Percentiles rank a stretch among this genome's conserved stretches.
Evolutionary conservation across 2,329 filamentous ascomycete genomes (phyloP).

Genomic region (Alternaria viburni): DNA sequence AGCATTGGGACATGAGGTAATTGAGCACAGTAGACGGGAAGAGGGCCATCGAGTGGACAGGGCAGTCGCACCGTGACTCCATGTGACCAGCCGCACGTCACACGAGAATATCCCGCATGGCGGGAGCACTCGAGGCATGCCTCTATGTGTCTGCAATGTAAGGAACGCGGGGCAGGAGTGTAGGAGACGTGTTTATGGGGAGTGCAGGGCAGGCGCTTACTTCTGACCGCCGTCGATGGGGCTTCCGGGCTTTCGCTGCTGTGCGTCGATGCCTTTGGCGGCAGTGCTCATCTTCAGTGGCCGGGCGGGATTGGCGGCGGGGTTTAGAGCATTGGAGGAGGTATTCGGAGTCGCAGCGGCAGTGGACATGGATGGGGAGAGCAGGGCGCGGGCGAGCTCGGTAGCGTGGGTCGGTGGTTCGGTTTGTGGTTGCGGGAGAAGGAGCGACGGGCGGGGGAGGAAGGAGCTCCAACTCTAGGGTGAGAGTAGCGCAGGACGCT

Average conservation of each 20-base stretch:
- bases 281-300: conserved; percentile 59
- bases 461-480: conserved; percentile 19
- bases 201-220: conserved; percentile 49
- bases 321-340: conserved; percentile 44
- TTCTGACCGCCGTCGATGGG: conserved; percentile 61
- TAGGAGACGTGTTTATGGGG: neutral
- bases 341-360: conserved; percentile 36
- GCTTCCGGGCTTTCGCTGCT: conserved; percentile 62
- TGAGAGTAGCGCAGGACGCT: conserved; percentile 32
- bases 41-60: conserved; percentile 17
- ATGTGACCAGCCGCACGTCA: conserved; percentile 44
- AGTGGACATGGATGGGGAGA: conserved; percentile 42
- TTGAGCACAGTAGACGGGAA: conserved; percentile 6
- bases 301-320: conserved; percentile 45
- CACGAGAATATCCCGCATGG: conserved; percentile 32
- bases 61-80: conserved; percentile 40
- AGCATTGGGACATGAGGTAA: conserved; percentile 4
- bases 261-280: conserved; percentile 59
- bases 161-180: neutral
- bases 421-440: conserved; percentile 16
- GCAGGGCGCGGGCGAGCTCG: conserved; percentile 21
- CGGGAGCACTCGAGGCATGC: conserved; percentile 25
- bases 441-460: conserved; percentile 23
- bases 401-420: conserved; percentile 13
- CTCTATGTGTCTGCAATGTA: conserved; percentile 1